phyloP scores from a whole-genome alignment of 2,329 filamentous ascomycete species.

The Chaetomium sp. region DNA sequence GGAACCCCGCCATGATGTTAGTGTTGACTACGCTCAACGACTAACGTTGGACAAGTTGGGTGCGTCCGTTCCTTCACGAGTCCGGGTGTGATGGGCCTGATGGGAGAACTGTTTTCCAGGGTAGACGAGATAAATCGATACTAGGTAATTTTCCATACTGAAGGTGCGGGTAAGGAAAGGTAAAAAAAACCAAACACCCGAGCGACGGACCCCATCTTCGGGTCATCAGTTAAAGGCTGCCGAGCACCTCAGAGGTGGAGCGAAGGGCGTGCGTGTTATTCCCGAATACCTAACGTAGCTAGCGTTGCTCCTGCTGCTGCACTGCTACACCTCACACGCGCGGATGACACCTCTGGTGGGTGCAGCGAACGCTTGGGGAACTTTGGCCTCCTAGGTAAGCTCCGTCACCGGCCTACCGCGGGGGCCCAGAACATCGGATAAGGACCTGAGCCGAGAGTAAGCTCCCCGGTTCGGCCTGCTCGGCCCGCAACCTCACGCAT shows the following conservation, averaged over 20 bases:
- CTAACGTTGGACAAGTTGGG: neutral
- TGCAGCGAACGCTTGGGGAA: too few species aligned
- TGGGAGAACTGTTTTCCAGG: neutral
- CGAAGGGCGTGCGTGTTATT: slow-evolving; percentile 13
- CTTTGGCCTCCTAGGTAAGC: neutral
- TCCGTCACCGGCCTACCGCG: slow-evolving; percentile 3
- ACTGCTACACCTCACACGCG: too few species aligned
- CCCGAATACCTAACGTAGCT: slow-evolving; percentile 1
- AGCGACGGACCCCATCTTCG: too few species aligned
- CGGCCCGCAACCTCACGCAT: neutral
- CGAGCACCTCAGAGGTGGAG: slow-evolving; percentile 13
- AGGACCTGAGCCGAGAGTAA: neutral
- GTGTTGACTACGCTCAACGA: neutral
- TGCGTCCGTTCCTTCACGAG: neutral
- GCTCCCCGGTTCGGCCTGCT: neutral
- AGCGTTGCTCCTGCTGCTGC: too few species aligned
- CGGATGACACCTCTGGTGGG: too few species aligned
- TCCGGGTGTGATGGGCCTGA: too few species aligned
- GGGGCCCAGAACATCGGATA: slow-evolving; percentile 4
- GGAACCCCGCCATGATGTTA: slow-evolving; percentile 18
- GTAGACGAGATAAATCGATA: too few species aligned
- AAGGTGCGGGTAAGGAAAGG: too few species aligned
- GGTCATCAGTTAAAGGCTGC: neutral
- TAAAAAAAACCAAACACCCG: too few species aligned
- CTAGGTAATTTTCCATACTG: too few species aligned